Percentiles rank a stretch among this genome's conserved stretches.
phyloP scores from a whole-genome alignment of 768 basidiomycete genomes.

The Russula abietina region DNA sequence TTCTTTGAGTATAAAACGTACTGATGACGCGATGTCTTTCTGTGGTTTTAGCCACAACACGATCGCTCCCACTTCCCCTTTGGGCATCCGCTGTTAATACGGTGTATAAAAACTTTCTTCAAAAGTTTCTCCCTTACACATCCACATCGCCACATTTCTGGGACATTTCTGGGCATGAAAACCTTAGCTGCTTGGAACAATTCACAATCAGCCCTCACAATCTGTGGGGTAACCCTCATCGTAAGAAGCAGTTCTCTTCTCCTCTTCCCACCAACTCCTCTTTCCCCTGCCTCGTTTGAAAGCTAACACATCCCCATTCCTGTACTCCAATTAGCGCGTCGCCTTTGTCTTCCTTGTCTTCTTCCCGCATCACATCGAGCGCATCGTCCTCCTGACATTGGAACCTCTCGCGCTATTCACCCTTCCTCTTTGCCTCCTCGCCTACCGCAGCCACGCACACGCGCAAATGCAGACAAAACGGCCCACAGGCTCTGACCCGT shows the following conservation, averaged over 20 bases:
- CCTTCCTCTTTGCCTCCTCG: slow-evolving; percentile 4
- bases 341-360: not conserved
- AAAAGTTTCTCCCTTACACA: not conserved
- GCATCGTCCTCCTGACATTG: not conserved
- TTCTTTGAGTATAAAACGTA: not conserved
- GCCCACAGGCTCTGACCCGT: not conserved
- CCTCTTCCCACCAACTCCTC: not conserved
- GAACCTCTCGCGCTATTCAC: slow-evolving; percentile 6
- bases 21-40: not conserved
- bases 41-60: not conserved
- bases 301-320: slow-evolving; percentile 2
- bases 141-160: not conserved
- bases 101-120: not conserved
- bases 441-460: slow-evolving; percentile 2
- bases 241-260: slow-evolving; percentile 1
- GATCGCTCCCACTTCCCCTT: not conserved
- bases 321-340: not conserved
- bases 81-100: not conserved
- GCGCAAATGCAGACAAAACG: not conserved
- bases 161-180: not conserved
- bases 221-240: not conserved
- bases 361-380: not conserved
- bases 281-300: not conserved
- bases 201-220: not conserved
- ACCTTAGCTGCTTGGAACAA: not conserved